Evolutionary conservation across 371 early-diverging fungal species (phyloP).

Genomic region (Cokeromyces recurvatus): DNA sequence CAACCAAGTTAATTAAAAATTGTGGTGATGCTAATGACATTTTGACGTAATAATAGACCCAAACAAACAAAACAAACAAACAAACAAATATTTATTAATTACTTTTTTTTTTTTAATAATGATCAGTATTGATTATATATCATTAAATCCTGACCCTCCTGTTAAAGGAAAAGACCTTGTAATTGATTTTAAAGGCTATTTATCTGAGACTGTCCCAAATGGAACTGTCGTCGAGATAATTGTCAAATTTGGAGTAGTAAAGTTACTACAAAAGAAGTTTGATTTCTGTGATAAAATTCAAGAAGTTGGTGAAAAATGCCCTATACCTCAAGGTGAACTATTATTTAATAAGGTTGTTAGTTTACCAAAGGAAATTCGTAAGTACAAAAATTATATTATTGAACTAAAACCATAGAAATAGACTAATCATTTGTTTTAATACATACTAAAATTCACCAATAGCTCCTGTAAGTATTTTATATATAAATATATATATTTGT

Average conservation of each 20-base stretch:
- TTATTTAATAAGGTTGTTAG: conserved; percentile 37
- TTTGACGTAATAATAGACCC: conserved; percentile 27
- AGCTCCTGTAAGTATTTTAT: conserved; percentile 23
- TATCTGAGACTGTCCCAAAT: conserved; percentile 41
- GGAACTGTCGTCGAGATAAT: conserved; percentile 45
- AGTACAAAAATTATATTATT: conserved; percentile 11
- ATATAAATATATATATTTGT: too few relatives aligned
- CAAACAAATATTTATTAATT: too few relatives aligned
- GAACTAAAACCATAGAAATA: neutral
- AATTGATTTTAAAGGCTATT: conserved; percentile 50
- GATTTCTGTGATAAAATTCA: conserved; percentile 53
- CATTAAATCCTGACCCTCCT: conserved; percentile 56
- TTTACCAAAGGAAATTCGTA: conserved; percentile 55
- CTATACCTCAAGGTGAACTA: conserved; percentile 46
- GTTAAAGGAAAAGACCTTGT: conserved; percentile 41
- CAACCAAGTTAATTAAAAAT: conserved; percentile 20
- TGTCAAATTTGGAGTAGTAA: conserved; percentile 47
- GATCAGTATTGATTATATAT: conserved; percentile 43
- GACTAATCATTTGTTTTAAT: too few relatives aligned
- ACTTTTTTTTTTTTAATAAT: too few relatives aligned
- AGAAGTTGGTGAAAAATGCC: conserved; percentile 53
- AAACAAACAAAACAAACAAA: too few relatives aligned
- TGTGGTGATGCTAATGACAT: conserved; percentile 21
- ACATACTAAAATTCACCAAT: neutral
- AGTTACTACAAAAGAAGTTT: conserved; percentile 30